phyloP scores from a whole-genome alignment of 345 rosid species.

The Trapa incisa region DNA sequence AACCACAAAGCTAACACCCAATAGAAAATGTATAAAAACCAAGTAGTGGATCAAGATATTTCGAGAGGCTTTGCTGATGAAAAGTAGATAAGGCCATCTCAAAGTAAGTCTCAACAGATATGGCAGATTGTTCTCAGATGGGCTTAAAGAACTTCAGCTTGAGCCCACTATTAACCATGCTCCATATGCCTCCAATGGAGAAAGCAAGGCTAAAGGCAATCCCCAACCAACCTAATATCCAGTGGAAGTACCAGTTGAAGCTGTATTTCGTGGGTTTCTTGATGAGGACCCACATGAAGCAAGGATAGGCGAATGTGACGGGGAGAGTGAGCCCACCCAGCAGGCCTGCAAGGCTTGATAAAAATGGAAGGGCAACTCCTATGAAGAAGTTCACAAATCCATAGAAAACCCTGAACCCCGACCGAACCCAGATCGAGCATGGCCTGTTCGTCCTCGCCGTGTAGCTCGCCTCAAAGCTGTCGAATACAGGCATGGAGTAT shows the following conservation, averaged over 20 bases:
- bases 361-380: constrained; percentile 88
- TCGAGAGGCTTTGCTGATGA: neutral
- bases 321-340: constrained; percentile 93
- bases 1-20: neutral
- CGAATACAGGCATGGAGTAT: constrained; percentile 91
- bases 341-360: constrained; percentile 81
- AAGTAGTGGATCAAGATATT: no score
- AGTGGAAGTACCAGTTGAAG: constrained; percentile 91
- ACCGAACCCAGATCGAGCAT: constrained; percentile 91
- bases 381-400: constrained; percentile 79
- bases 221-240: constrained; percentile 92
- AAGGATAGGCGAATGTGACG: constrained; percentile 90
- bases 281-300: constrained; percentile 98
- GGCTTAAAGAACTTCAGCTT: constrained; percentile 90
- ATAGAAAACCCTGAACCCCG: constrained; percentile 83
- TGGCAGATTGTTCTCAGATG: constrained; percentile 16
- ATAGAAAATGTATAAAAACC: neutral
- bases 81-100: neutral
- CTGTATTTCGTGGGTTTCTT: constrained; percentile 72
- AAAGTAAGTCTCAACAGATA: neutral
- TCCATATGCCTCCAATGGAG: constrained; percentile 90
- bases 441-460: constrained; percentile 91
- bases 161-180: constrained; percentile 74
- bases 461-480: constrained; percentile 93
- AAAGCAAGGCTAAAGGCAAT: constrained; percentile 84